Evolutionary conservation across 176 grass and related monocot species (phyloP).

Genomic region (Aegilops tauschii): DNA sequence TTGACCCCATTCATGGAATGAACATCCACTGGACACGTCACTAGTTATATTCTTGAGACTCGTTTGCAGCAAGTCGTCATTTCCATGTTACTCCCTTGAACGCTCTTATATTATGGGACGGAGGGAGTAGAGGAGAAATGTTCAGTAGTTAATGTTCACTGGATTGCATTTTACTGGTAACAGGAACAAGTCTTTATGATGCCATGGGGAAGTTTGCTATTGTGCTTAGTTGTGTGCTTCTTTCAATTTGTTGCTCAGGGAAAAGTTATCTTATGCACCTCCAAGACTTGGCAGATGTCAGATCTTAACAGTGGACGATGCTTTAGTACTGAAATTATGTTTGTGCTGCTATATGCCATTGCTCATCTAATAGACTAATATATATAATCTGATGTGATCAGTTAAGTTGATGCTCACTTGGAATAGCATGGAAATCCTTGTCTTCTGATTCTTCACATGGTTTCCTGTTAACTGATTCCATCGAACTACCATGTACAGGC

Average conservation of each 20-base stretch:
- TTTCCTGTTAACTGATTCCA: background rate
- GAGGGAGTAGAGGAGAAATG: background rate
- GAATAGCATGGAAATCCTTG: background rate
- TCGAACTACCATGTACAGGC: slow-evolving; percentile 47
- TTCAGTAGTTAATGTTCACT: background rate
- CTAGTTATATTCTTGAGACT: background rate
- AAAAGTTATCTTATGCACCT: background rate
- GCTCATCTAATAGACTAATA: background rate
- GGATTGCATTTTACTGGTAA: background rate
- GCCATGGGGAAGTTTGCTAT: background rate
- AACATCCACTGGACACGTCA: background rate
- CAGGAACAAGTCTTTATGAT: background rate
- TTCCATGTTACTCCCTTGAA: background rate
- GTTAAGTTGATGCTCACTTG: background rate
- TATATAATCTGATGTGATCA: background rate
- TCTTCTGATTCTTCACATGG: background rate
- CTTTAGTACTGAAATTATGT: background rate
- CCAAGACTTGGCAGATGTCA: background rate
- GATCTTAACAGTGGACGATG: background rate
- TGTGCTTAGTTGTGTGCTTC: background rate
- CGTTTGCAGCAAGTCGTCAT: background rate
- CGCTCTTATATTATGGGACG: too few relatives aligned
- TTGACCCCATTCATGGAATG: background rate
- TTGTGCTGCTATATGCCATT: background rate
- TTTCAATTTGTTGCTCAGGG: background rate